phyloP scores from a whole-genome alignment of 2,329 filamentous ascomycete genomes.

The Colletotrichum sidae region DNA sequence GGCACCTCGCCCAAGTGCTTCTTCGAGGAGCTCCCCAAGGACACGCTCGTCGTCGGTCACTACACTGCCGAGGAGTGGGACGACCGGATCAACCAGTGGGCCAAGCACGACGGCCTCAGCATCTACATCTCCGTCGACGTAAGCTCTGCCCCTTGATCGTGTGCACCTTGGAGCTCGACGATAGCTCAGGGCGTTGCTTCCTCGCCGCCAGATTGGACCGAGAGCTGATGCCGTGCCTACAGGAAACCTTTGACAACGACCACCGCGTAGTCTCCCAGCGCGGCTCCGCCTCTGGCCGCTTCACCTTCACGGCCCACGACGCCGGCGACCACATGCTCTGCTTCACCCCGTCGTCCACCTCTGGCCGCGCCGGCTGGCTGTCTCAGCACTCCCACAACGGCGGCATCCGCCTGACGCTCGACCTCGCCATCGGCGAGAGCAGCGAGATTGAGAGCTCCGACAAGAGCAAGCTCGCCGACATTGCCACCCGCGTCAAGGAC shows the following conservation, averaged over 20 bases:
- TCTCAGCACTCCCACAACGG: constrained; percentile 73
- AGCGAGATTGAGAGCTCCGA: constrained; percentile 93
- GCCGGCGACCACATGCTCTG: constrained; percentile 96
- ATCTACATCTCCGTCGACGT: constrained; percentile 93
- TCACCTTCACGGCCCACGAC: constrained; percentile 96
- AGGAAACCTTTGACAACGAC: constrained; percentile 97
- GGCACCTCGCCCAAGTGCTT: constrained; percentile 91
- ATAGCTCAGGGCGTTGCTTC: constrained; percentile 1
- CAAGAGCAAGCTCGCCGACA: constrained; percentile 91
- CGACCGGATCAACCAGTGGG: constrained; percentile 74
- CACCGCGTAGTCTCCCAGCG: constrained; percentile 94
- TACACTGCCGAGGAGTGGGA: constrained; percentile 90
- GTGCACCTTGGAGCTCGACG: not conserved
- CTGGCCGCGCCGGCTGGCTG: constrained; percentile 78
- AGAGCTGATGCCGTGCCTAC: constrained; percentile 31
- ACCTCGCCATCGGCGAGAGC: constrained; percentile 94
- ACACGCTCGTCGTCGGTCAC: constrained; percentile 94
- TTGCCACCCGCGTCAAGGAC: constrained; percentile 89
- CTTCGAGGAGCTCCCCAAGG: constrained; percentile 97
- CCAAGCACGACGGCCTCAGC: constrained; percentile 78
- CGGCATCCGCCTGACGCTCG: constrained; percentile 85
- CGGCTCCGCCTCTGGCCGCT: constrained; percentile 80
- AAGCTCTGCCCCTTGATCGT: constrained; percentile 45
- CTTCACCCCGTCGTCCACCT: constrained; percentile 85
- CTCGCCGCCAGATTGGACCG: not conserved